Percentiles rank a stretch among this genome's conserved stretches.
Evolutionary conservation across 495 filamentous ascomycete species (phyloP).

Genomic region (Amniculicola lignicola): DNA sequence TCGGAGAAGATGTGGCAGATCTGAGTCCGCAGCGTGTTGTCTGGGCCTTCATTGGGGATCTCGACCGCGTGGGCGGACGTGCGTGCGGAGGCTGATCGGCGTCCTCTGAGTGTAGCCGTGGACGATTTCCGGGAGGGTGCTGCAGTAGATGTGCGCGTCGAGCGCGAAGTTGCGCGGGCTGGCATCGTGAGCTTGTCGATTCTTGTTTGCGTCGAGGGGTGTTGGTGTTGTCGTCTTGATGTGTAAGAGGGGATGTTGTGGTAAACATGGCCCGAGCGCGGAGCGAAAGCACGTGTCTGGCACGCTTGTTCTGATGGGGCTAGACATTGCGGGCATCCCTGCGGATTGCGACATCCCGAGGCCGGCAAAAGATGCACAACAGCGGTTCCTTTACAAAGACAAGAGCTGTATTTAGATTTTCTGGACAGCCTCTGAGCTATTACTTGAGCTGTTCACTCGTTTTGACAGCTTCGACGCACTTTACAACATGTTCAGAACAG

Average conservation of each 20-base stretch:
- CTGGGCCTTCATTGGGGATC: constrained; percentile 68
- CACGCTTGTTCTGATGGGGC: no score
- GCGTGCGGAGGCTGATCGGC: constrained; percentile 46
- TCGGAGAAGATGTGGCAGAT: constrained; percentile 79
- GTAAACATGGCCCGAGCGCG: background rate
- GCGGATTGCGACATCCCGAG: no score
- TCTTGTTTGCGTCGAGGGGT: background rate
- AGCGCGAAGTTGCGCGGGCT: constrained; percentile 40
- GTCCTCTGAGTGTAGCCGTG: constrained; percentile 36
- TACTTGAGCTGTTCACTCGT: no score
- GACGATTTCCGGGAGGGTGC: constrained; percentile 40
- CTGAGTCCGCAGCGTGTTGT: constrained; percentile 68
- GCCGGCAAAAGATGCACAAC: background rate
- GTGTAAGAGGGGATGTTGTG: no score
- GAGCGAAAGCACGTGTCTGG: constrained; percentile 11
- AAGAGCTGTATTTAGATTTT: no score
- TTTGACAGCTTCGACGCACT: background rate
- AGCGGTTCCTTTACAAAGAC: no score
- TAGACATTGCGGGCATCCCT: no score
- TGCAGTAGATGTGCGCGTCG: constrained; percentile 24
- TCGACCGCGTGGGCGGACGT: constrained; percentile 62
- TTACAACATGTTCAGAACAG: constrained; percentile 54
- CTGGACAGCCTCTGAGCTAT: no score
- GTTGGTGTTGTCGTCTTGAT: constrained; percentile 10
- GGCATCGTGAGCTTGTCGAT: constrained; percentile 36